Conservation (phyloP, 2,329 filamentous ascomycete species). For the Pezicula radicicola region DNA sequence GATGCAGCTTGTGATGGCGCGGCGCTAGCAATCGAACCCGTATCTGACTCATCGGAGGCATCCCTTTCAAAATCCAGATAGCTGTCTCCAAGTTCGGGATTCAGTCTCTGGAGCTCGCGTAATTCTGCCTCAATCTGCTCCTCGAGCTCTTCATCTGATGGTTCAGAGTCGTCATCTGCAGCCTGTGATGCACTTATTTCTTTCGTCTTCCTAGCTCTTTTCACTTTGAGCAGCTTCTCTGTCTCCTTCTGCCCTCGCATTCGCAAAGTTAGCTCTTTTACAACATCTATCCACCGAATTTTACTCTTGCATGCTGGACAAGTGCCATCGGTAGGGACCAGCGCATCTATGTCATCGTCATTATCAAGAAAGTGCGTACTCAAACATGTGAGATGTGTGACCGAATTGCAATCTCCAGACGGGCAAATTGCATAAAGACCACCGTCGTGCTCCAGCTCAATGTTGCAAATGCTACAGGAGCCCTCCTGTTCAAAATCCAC, state of each 20-base stretch:
- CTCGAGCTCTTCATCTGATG: conserved; percentile 9
- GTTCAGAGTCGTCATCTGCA: conserved; percentile 8
- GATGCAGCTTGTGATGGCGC: not conserved
- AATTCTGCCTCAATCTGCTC: not conserved
- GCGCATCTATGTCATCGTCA: conserved; percentile 20
- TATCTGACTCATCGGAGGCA: conserved; percentile 19
- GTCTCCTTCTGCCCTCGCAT: conserved; percentile 68
- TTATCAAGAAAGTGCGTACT: conserved; percentile 46
- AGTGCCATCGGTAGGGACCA: conserved; percentile 65
- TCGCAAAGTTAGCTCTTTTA: conserved; percentile 78
- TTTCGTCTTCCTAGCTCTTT: conserved; percentile 13
- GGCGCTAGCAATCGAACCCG: conserved; percentile 14
- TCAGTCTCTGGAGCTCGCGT: conserved; percentile 4
- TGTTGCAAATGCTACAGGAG: conserved; percentile 49
- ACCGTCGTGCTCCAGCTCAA: conserved; percentile 39
- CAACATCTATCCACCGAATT: conserved; percentile 72
- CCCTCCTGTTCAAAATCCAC: conserved; percentile 56
- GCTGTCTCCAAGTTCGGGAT: conserved; percentile 7
- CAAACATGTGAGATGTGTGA: conserved; percentile 60
- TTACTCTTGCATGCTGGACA: conserved; percentile 68
- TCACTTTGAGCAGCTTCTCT: conserved; percentile 60
- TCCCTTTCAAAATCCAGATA: conserved; percentile 13
- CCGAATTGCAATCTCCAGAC: conserved; percentile 48
- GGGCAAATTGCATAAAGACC: conserved; percentile 58
- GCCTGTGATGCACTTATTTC: conserved; percentile 11